These are phyloP conservation scores for Cercospora nicotianae DNA, from an alignment of 2,329 filamentous ascomycete species.

Conservation along the genomic window DNA sequence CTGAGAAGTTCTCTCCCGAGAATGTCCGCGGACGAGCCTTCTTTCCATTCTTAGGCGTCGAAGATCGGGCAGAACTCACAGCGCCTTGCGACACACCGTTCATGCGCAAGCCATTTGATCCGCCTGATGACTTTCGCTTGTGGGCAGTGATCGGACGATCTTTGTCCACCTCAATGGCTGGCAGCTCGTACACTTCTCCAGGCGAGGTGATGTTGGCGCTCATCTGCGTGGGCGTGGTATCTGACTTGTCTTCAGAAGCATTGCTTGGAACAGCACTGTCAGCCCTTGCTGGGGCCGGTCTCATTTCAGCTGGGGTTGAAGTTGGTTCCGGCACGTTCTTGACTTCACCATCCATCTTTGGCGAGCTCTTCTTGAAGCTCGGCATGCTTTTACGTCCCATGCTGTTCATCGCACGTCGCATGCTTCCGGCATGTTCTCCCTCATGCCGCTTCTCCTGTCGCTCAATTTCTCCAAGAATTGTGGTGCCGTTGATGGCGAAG, in stretches of 20 bases:
- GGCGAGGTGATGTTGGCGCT: constrained; percentile 10
- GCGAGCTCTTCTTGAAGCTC: constrained; percentile 28
- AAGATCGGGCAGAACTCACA: constrained; percentile 8
- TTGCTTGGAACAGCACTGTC: constrained; percentile 10
- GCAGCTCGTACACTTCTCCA: constrained; percentile 32
- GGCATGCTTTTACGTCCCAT: constrained; percentile 33
- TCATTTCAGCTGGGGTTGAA: neutral
- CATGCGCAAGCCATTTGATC: constrained; percentile 36
- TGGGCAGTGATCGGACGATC: constrained; percentile 32
- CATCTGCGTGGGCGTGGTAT: neutral
- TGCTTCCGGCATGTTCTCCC: constrained; percentile 42
- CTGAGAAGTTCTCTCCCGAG: constrained; percentile 18
- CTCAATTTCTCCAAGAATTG: constrained; percentile 67
- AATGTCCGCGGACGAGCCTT: constrained; percentile 34
- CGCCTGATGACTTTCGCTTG: constrained; percentile 22
- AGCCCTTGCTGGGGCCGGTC: neutral
- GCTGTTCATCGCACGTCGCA: constrained; percentile 43
- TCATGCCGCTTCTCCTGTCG: constrained; percentile 52
- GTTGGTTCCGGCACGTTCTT: constrained; percentile 7
- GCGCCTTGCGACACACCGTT: constrained; percentile 32
- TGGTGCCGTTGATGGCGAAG: constrained; percentile 69
- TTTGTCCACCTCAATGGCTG: constrained; percentile 23
- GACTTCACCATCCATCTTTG: constrained; percentile 27
- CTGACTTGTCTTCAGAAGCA: constrained; percentile 5
- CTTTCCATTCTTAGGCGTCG: constrained; percentile 8